These are phyloP conservation scores for Cordyceps tenuipes DNA, from an alignment of 2,329 filamentous ascomycete species.

Conservation along the genomic window DNA sequence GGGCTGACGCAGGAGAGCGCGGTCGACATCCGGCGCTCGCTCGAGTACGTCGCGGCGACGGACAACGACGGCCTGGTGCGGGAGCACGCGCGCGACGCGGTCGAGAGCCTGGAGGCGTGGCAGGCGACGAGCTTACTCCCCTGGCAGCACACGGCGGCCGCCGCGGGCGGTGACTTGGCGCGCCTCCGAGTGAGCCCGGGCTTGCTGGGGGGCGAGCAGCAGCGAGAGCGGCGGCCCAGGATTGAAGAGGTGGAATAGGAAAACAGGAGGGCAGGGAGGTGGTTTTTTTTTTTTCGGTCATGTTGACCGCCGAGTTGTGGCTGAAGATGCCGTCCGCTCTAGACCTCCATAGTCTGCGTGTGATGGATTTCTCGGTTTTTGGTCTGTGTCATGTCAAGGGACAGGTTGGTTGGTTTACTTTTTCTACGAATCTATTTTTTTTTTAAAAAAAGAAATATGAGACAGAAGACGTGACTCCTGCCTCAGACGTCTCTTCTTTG, in stretches of 20 bases:
- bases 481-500: too few relatives aligned
- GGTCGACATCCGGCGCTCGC: slow-evolving; percentile 51
- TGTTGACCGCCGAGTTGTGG: too few relatives aligned
- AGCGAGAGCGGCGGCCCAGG: slow-evolving; percentile 24
- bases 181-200: not conserved
- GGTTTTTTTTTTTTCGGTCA: not conserved
- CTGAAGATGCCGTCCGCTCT: too few relatives aligned
- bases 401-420: too few relatives aligned
- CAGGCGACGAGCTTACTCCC: slow-evolving; percentile 42
- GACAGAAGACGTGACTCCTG: not conserved
- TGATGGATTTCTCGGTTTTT: too few relatives aligned
- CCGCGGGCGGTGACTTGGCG: slow-evolving; percentile 15
- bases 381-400: not conserved
- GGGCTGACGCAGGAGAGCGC: slow-evolving; percentile 47
- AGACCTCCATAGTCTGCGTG: too few relatives aligned
- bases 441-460: not conserved
- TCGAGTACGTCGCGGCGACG: slow-evolving; percentile 55
- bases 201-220: not conserved
- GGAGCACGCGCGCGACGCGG: slow-evolving; percentile 57
- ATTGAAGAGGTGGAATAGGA: slow-evolving; percentile 59
- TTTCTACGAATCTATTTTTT: not conserved
- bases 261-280: slow-evolving; percentile 23
- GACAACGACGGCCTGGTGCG: slow-evolving; percentile 62
- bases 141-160: slow-evolving; percentile 15
- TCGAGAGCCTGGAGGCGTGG: slow-evolving; percentile 59